Evolutionary conservation across 129 eudicot genomes (phyloP).

Genomic region (Calendula officinalis): DNA sequence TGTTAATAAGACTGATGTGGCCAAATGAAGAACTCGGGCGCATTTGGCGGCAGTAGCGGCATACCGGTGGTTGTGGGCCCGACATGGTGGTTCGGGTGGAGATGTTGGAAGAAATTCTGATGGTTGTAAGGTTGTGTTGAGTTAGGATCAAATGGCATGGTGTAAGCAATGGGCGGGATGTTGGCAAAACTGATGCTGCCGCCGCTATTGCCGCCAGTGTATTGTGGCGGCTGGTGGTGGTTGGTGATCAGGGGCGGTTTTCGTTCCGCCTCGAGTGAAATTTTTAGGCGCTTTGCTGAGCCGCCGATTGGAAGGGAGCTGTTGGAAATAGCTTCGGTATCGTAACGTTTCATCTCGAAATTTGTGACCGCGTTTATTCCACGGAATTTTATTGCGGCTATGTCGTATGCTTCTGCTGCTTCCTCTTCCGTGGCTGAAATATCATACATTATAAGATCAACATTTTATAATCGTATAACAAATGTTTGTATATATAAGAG

Average conservation of each 20-base stretch:
- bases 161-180: conserved; percentile 40
- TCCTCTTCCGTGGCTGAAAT: conserved; percentile 85
- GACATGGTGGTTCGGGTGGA: conserved; percentile 26
- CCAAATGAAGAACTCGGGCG: conserved; percentile 75
- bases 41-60: conserved; percentile 43
- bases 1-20: conserved; percentile 61
- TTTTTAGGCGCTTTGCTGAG: conserved; percentile 70
- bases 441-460: not conserved
- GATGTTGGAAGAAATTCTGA: conserved; percentile 59
- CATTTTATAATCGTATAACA: not conserved
- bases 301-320: conserved; percentile 87
- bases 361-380: conserved; percentile 90
- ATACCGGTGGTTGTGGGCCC: conserved; percentile 35
- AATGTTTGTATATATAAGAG: too few relatives aligned
- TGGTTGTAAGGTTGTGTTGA: conserved; percentile 43
- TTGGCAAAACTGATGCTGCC: conserved; percentile 54
- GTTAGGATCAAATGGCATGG: conserved; percentile 52
- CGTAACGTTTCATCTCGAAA: conserved; percentile 90
- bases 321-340: conserved; percentile 73
- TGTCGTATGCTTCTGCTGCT: conserved; percentile 96
- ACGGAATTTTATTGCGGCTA: conserved; percentile 92
- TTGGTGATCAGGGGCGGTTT: conserved; percentile 33
- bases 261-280: conserved; percentile 58
- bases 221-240: conserved; percentile 31
- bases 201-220: conserved; percentile 14